phyloP scores from a whole-genome alignment of 23 red algal genomes.

The Gracilaria vermiculophylla region DNA sequence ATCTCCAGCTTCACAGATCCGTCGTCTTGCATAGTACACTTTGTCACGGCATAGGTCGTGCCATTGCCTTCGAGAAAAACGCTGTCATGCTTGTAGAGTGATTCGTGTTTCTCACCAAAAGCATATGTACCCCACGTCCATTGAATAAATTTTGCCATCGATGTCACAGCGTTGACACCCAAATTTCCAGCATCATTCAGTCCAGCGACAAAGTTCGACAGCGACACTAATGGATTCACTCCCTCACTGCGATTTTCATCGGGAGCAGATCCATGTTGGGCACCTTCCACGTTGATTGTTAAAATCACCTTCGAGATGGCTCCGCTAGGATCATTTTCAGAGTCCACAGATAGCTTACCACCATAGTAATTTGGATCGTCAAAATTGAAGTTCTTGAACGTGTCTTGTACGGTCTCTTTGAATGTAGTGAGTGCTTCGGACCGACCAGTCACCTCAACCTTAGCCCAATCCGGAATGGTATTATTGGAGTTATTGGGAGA shows the following conservation, averaged over 20 bases:
- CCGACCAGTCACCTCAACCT: constrained; percentile 10
- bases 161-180: background rate
- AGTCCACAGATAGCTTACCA: background rate
- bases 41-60: constrained; percentile 50
- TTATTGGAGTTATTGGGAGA: constrained; percentile 27
- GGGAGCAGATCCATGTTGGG: constrained; percentile 46
- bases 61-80: constrained; percentile 22
- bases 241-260: constrained; percentile 29
- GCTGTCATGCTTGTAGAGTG: constrained; percentile 12
- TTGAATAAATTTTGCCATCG: constrained; percentile 26
- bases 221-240: constrained; percentile 36
- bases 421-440: background rate
- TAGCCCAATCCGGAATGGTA: constrained; percentile 46
- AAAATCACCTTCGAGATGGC: background rate
- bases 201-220: constrained; percentile 37
- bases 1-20: constrained; percentile 28
- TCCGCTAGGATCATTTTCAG: background rate
- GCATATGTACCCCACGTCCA: constrained; percentile 41
- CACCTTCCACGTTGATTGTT: constrained; percentile 8
- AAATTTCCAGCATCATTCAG: background rate
- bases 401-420: background rate
- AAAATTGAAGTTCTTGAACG: background rate
- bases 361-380: constrained; percentile 32
- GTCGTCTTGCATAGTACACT: constrained; percentile 11
- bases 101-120: constrained; percentile 37